Percentiles rank a stretch among this genome's conserved stretches.
These are phyloP conservation scores for Rhodotorula diobovata DNA, from an alignment of 768 basidiomycete genomes.

Conservation along the genomic window DNA sequence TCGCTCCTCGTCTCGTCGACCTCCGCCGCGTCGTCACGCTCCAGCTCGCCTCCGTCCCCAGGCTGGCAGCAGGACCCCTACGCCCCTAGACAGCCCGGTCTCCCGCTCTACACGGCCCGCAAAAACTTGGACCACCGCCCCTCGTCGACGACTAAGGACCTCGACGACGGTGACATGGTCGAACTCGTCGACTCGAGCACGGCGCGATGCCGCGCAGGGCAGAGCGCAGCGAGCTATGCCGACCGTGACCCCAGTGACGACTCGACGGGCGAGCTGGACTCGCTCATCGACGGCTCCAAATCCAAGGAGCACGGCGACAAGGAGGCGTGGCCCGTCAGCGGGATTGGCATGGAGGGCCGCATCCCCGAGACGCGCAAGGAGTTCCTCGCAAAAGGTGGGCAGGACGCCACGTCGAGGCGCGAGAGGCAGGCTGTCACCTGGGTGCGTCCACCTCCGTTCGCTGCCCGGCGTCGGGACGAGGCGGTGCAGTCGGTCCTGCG, in stretches of 20 bases:
- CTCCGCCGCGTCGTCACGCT: background rate
- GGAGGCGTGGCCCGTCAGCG: slow-evolving; percentile 21
- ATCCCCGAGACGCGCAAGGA: slow-evolving; percentile 25
- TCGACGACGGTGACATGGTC: background rate
- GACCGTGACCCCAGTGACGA: slow-evolving; percentile 3
- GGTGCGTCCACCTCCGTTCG: slow-evolving; percentile 8
- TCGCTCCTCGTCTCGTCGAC: background rate
- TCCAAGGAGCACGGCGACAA: slow-evolving; percentile 1
- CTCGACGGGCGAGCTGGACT: background rate
- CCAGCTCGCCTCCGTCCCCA: slow-evolving; percentile 1
- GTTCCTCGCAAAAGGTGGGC: slow-evolving; percentile 20
- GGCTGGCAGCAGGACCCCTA: slow-evolving; percentile 7
- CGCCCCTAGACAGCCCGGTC: slow-evolving; percentile 30
- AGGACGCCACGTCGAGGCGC: background rate
- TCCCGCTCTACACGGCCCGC: slow-evolving; percentile 28
- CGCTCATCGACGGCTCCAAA: background rate
- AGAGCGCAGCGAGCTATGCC: background rate
- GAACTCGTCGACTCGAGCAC: slow-evolving; percentile 34
- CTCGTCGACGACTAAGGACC: background rate
- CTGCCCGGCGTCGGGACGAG: background rate
- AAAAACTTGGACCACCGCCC: too few relatives aligned
- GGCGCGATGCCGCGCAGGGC: slow-evolving; percentile 5
- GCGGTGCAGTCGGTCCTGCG: too few relatives aligned
- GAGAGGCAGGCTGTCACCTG: slow-evolving; percentile 8
- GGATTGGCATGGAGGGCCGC: slow-evolving; percentile 38